Conservation (phyloP, 768 basidiomycete genomes). For the Boletus vermiculosoides region DNA sequence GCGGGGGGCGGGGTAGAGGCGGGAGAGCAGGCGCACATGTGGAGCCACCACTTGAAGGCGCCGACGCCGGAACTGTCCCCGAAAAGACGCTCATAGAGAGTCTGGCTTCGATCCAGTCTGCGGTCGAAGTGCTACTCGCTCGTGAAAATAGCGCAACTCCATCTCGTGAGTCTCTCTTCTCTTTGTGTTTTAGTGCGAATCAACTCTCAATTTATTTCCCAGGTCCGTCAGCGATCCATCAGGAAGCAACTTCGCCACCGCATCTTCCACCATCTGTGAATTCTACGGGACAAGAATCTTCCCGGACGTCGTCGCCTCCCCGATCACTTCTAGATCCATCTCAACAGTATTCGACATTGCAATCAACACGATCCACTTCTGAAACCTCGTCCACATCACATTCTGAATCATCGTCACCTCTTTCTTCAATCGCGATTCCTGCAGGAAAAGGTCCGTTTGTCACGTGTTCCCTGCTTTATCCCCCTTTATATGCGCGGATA, state of each 20-base stretch:
- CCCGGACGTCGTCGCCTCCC: background rate
- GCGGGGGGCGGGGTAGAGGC: background rate
- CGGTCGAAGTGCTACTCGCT: slow-evolving; percentile 20
- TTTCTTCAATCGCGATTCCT: background rate
- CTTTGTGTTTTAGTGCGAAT: background rate
- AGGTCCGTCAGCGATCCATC: background rate
- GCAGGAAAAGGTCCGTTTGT: slow-evolving; percentile 5
- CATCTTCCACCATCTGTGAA: background rate
- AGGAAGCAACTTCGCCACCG: background rate
- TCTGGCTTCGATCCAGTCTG: slow-evolving; percentile 20
- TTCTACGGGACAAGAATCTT: background rate
- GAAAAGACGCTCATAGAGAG: slow-evolving; percentile 11
- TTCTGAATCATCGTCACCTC: background rate
- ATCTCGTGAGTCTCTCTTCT: slow-evolving; percentile 10
- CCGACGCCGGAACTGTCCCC: background rate
- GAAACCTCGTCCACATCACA: background rate
- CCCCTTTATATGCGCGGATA: background rate
- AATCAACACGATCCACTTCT: background rate
- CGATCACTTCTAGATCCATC: background rate
- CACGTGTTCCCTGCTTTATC: background rate
- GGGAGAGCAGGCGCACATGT: background rate
- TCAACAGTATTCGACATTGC: background rate
- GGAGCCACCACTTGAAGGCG: background rate
- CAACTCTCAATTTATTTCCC: background rate
- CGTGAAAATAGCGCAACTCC: slow-evolving; percentile 2